Base-by-base conservation (phyloP, 2,329 filamentous ascomycete species). In the Colletotrichum australisinense region DNA sequence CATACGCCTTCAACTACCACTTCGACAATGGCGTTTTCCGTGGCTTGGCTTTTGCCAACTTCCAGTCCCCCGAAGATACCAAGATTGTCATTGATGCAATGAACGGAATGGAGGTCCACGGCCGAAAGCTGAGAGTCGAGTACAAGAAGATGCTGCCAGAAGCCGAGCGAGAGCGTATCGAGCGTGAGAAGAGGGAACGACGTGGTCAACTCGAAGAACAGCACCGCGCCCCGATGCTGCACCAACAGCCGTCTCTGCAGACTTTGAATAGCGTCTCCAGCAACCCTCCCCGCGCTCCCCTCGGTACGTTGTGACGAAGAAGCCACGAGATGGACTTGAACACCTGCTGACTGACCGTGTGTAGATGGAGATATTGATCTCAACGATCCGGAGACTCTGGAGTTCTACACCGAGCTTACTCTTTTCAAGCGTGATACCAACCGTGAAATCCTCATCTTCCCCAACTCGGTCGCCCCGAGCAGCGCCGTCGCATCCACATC, bases 71-170 rank as follows among this genome's bases (percentile, higher is more conserved):
- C 1, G 94, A 98, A 76, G 97, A 99, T 83, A 99, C 97, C 0
- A 93, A 94, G 14, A 89, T 93, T 63, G 97, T 98, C 63, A 99
- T 99, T 75, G 93, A 98, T 72, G 90, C 93, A 65, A 93, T 99
- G 89, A 99, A 99, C 80, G 95, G 97, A 78, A 93, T 98, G 83
- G 97, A 98, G 80, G 90, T 99, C 9, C 95, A 98, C 81, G 97
- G 97, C 58, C 91, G 97, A 74, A 98, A 98, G 85, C 86, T 99
- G 77, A 90, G 97, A 62, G 97, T 99, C 30, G 97, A 99, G 83
- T 99, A 98, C 86, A 99, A 99, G 88, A 98, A 98, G 86, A 98
- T 99, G 97, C 90, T 99, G 5, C 97, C 97, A 1, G 91, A 97
- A 76, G 94, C 95, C 38, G 97, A 98, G 83, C 91, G 97, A 65